These are phyloP conservation scores for Termitomyces sp. DNA, from an alignment of 768 basidiomycete species.

Conservation along the genomic window DNA sequence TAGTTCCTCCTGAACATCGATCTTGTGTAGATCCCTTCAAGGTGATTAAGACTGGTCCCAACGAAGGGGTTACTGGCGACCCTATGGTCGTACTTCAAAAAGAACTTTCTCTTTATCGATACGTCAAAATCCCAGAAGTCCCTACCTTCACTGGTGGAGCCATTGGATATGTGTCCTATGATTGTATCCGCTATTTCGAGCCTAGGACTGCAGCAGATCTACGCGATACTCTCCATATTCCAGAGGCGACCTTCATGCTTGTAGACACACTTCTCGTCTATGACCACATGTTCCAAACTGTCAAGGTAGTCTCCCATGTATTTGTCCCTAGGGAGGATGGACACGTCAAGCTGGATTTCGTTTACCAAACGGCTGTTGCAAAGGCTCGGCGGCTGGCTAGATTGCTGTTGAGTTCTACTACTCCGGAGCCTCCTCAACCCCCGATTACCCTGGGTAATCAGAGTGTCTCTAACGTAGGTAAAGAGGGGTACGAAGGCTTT, in stretches of 20 bases:
- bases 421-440: conserved; percentile 64
- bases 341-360: conserved; percentile 65
- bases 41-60: conserved; percentile 83
- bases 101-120: conserved; percentile 82
- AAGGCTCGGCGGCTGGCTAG: conserved; percentile 83
- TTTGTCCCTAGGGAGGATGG: conserved; percentile 73
- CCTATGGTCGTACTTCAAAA: conserved; percentile 81
- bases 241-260: conserved; percentile 96
- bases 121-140: conserved; percentile 86
- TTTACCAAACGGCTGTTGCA: conserved; percentile 83
- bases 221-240: conserved; percentile 78
- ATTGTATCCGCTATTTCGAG: conserved; percentile 95
- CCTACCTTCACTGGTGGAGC: conserved; percentile 97
- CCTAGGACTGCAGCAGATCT: conserved; percentile 80
- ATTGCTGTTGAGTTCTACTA: conserved; percentile 43
- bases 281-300: conserved; percentile 92
- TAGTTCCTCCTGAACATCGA: background rate
- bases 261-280: conserved; percentile 94
- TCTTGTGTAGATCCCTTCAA: conserved; percentile 77
- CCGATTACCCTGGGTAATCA: conserved; percentile 62
- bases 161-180: conserved; percentile 95
- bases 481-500: conserved; percentile 85
- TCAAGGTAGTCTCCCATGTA: conserved; percentile 96
- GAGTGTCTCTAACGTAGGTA: conserved; percentile 86
- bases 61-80: conserved; percentile 80